Evolutionary conservation across 1,139 yeast genomes (phyloP), one percentile per base, ranked within the genome.

Genomic region (Candida pseudoviswanathii): DNA sequence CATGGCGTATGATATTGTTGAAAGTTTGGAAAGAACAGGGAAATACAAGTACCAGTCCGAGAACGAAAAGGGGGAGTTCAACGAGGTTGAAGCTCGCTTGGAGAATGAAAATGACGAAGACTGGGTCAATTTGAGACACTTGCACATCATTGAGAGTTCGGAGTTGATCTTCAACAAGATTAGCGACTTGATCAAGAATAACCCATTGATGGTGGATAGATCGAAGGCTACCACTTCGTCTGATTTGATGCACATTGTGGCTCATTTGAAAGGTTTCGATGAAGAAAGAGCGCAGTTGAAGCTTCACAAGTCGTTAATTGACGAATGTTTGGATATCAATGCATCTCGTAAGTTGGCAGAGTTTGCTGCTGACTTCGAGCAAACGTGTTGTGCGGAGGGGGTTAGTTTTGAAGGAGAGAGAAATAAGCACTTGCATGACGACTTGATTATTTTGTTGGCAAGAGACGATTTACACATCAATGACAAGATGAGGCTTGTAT

Each of bases 1-100:
- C 5, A 86, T 92, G 89, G 88, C 94, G 11, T 85, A 86, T 73
- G 99, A 94, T 65, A 67, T 84, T 45, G 79, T 80, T 36, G 76
- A 73, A 37, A 67, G 73, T 41, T 71, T 79, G 56, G 82, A 80
- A 56, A 65, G 77, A 11, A 80, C 81, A 27, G 77, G 81, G 21
- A 69, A 74, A n/a, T 89, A 84, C 64, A 73, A 67, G 40, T 91
- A 87, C 62, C 64, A 73, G 42, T 79, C 83, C 4, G 89, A 85
- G 58, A 82, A 77, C 58, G 89, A 83, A 60, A 68, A 69, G 32
- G 91, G 91, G 7, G 80, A 76, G 44, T 45, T 59, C 2, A 72
- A 64, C 33, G 77, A 78, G 46, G 76, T 76, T 34, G 70, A 71
- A 37, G 62, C 64, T 11, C 73, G 73, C 36, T 73, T 78, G 31